Evolutionary conservation across 2,329 filamentous ascomycete genomes (phyloP), one percentile per base, ranked within the genome.

Genomic region (Sporothrix protearum): DNA sequence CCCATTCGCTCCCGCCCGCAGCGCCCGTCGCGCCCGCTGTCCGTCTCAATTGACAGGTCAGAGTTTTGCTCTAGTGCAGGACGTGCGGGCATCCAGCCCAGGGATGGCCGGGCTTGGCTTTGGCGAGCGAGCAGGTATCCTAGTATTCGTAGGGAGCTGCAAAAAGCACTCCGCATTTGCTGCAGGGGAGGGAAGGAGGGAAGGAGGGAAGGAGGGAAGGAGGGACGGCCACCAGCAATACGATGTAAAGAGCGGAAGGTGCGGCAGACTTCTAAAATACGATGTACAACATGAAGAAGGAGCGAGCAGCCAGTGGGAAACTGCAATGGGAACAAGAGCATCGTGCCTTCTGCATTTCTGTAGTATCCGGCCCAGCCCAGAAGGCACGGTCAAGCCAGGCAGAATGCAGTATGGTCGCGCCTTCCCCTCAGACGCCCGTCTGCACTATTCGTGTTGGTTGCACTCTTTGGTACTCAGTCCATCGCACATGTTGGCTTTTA

Each of bases 1-100:
- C 49, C 66, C 66, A 68, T 69, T 57, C 68, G 53, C 36, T 69
- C 68, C 68, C 68, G 53, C 68, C 67, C 47, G 64, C 64, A 51
- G 45, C 66, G 47, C 66, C 66, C 49, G 67, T 57, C 36, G 67
- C 68, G 68, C 39, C 68, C 68, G 55, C 42, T n/a, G 42, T 39
- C 68, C 68, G 68, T 63, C 55, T 45, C 45, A 67, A 61, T 28
- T 70, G 68, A 63, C 45, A 63, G 68, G 68, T 51, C 55, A 53
- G 64, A 53, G 68, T 42, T 68, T 25, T 53, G 49, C 30, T 25
- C 25, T 69, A 69, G 51, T 59, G 49, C 36, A 45, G 67, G 33
- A 57, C 36, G 51, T 51, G 64, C 64, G 28, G 19, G 42, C 22
- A 28, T 51, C 28, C 45, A 49, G 42, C 45, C 33, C 64, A 49